Evolutionary conservation across 805 yeast genomes (phyloP).

Genomic region (Wickerhamomyces canadensis): DNA sequence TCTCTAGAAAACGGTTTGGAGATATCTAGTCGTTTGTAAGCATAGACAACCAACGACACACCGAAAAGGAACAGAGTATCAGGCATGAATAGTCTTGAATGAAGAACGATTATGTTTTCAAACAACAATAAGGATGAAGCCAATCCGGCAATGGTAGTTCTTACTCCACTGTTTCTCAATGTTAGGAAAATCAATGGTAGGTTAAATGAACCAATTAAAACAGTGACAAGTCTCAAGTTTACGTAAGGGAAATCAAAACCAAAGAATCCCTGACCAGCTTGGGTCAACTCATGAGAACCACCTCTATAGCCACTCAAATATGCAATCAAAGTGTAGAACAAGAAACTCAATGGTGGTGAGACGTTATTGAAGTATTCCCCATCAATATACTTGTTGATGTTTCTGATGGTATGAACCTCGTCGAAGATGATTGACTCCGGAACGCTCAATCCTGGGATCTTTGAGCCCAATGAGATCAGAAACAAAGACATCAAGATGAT

Average conservation of each 20-base stretch:
- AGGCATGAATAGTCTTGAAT: conserved; percentile 44
- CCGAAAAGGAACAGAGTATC: conserved; percentile 41
- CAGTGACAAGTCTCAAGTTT: conserved; percentile 53
- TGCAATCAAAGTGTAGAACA: conserved; percentile 52
- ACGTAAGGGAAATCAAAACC: conserved; percentile 38
- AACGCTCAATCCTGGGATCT: conserved; percentile 28
- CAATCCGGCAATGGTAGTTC: conserved; percentile 41
- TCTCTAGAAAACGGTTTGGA: conserved; percentile 36
- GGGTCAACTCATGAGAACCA: conserved; percentile 8
- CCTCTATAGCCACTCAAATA: conserved; percentile 48
- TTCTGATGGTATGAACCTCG: conserved; percentile 39
- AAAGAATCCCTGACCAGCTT: conserved; percentile 13
- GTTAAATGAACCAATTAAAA: conserved; percentile 46
- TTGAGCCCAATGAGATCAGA: conserved; percentile 20
- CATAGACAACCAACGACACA: conserved; percentile 43
- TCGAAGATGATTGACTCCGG: conserved; percentile 43
- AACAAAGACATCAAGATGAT: conserved; percentile 15
- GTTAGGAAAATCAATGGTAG: conserved; percentile 49
- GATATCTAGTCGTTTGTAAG: conserved; percentile 44
- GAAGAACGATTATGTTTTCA: conserved; percentile 61
- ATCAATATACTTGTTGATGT: conserved; percentile 38
- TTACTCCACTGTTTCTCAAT: conserved; percentile 49
- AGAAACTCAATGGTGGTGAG: conserved; percentile 66
- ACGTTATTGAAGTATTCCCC: conserved; percentile 66
- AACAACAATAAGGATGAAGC: conserved; percentile 48